These are phyloP conservation scores for Gardenia jasminoides DNA, from an alignment of 257 asterid genomes.

Conservation along the genomic window DNA sequence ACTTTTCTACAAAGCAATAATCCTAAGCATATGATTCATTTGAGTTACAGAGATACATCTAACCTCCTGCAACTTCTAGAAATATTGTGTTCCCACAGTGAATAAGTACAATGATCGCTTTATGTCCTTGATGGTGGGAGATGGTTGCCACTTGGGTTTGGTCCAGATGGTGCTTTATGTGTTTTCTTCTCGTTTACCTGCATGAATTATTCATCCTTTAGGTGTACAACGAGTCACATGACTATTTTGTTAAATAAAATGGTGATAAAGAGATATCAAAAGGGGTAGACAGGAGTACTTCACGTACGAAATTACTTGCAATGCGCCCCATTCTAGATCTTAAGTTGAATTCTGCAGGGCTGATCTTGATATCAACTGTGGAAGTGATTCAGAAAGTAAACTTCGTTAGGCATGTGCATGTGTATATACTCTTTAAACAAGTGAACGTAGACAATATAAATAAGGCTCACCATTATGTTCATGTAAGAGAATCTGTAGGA, in stretches of 20 bases:
- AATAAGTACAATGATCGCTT: constrained; percentile 20
- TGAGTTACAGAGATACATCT: constrained; percentile 20
- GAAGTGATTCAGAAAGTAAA: constrained; percentile 21
- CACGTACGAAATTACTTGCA: constrained; percentile 37
- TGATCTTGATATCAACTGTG: constrained; percentile 42
- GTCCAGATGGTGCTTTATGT: constrained; percentile 60
- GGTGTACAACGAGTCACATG: background rate
- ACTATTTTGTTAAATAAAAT: constrained; percentile 4
- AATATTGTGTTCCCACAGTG: constrained; percentile 19
- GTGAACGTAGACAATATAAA: too few species aligned
- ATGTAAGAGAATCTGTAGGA: background rate
- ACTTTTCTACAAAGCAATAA: constrained; percentile 18
- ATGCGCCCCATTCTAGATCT: constrained; percentile 27
- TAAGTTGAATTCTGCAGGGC: constrained; percentile 29
- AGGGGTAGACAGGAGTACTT: background rate
- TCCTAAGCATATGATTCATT: constrained; percentile 11
- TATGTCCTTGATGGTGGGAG: constrained; percentile 52
- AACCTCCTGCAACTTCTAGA: constrained; percentile 21
- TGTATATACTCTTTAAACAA: background rate
- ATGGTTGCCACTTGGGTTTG: constrained; percentile 63
- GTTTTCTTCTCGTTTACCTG: constrained; percentile 36
- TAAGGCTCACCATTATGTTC: background rate
- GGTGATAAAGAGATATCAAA: constrained; percentile 8
- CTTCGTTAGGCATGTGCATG: background rate
- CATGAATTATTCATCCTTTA: constrained; percentile 27